Evolutionary conservation across 306 rosid species (phyloP).

Genomic region (Cucurbita pepo): DNA sequence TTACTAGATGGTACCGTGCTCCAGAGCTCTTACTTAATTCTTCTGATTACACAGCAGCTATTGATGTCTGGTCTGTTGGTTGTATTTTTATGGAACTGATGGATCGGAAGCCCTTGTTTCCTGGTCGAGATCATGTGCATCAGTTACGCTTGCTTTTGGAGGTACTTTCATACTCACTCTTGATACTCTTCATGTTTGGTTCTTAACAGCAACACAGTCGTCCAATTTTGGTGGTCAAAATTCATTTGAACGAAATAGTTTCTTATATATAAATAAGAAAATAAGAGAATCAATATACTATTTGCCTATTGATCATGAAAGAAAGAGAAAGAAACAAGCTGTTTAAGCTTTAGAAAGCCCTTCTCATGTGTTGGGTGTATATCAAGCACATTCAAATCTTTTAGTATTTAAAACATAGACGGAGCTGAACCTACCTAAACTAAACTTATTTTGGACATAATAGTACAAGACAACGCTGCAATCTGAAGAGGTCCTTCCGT

Average conservation of each 20-base stretch:
- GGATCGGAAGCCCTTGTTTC: constrained; percentile 90
- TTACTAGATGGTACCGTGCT: constrained; percentile 96
- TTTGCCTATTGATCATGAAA: background rate
- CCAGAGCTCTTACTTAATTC: constrained; percentile 88
- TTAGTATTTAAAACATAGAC: too few species aligned
- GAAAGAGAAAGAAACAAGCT: background rate
- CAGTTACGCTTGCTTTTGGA: constrained; percentile 92
- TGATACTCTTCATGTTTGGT: background rate
- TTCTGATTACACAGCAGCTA: constrained; percentile 93
- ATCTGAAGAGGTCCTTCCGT: too few species aligned
- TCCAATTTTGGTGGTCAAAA: background rate
- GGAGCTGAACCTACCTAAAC: too few species aligned
- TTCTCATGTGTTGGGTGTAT: background rate
- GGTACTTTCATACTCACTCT: constrained; percentile 23
- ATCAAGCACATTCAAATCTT: background rate
- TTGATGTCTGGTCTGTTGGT: constrained; percentile 97
- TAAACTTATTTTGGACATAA: too few species aligned
- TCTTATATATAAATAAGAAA: background rate
- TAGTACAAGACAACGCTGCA: too few species aligned
- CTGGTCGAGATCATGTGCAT: constrained; percentile 95
- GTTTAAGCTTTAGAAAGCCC: background rate
- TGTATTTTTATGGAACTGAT: constrained; percentile 95
- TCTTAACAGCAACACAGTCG: background rate
- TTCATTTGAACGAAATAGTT: background rate
- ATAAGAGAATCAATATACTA: background rate